Conservation (phyloP, 176 grass and related monocot species). For the Phoenix roebelenii region DNA sequence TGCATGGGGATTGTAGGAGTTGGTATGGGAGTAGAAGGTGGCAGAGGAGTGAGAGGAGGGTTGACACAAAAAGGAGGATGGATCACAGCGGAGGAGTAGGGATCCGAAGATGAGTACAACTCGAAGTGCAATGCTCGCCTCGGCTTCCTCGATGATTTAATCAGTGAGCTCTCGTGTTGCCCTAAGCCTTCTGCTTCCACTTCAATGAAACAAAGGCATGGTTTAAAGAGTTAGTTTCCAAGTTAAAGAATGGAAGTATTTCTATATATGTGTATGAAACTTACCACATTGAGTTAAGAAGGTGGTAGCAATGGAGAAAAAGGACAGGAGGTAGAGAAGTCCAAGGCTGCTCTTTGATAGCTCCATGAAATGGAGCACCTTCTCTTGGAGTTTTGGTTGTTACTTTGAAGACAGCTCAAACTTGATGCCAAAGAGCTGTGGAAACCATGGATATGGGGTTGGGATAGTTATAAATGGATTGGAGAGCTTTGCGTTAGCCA, state of each 20-base stretch:
- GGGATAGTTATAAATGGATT: too few species aligned
- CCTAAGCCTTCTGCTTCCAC: conserved; percentile 47
- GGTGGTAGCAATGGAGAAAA: neutral
- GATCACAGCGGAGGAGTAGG: conserved; percentile 14
- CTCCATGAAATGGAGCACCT: neutral
- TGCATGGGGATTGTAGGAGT: neutral
- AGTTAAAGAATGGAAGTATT: too few species aligned
- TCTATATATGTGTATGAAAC: neutral
- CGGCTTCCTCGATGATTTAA: too few species aligned
- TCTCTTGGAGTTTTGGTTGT: neutral
- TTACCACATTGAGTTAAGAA: conserved; percentile 1
- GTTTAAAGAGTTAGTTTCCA: neutral
- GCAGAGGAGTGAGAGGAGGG: conserved; percentile 18
- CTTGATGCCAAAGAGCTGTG: too few species aligned
- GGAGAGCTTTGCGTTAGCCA: too few species aligned
- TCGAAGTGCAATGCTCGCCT: too few species aligned
- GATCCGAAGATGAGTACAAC: conserved; percentile 2
- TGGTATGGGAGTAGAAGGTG: neutral
- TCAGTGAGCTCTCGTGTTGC: conserved; percentile 22
- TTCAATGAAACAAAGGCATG: conserved; percentile 7
- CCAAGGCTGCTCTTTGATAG: neutral
- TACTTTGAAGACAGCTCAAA: too few species aligned
- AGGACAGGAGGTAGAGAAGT: neutral
- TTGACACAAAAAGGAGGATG: conserved; percentile 13
- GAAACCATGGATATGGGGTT: too few species aligned